Evolutionary conservation across 805 yeast species (phyloP), one percentile per base, ranked within the genome.

Genomic region (Cyberlindnera suaveolens): DNA sequence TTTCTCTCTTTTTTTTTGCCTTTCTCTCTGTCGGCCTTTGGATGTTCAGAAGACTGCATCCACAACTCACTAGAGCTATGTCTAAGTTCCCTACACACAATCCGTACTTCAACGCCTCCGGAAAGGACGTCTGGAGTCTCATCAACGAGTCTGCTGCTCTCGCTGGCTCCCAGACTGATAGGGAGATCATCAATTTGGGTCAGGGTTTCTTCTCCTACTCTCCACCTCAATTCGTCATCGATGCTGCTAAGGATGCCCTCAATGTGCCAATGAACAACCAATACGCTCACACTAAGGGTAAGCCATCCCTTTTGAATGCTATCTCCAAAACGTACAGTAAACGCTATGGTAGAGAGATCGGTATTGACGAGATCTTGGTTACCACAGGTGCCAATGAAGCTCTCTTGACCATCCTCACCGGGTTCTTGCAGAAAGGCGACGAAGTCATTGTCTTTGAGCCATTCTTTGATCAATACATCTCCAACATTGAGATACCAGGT

Each of bases 311-410:
- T 49, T 65, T 89, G 44, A 69, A 79, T 32, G 82, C 91, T 9
- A 62, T 93, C 36, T 74, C 88, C 19, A 72, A 75, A 27, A 76
- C 85, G 20, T 93, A 91, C 66, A 69, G 86, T 18, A 80, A 84
- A 36, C 72, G 73, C 36, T 84, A 81, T 51, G 79, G 78, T 16
- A 70, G 82, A 40, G 62, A 67, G 20, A 66, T 88, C 17, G 70
- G 73, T 20, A 71, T 77, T 16, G 67, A 73, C 34, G 85, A 88
- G 58, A 71, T 93, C 34, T 78, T 82, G 43, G 82, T 91, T 33
- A 87, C 96, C 36, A 89, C 98, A 2, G 99, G 99, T 43, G 99
- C 99, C 36, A 93, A 93, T 58, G 98, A 93, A 66, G 98, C 97
- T 31, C 85, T 93, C 72, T 72, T 87, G 41, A 67, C 96, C 2